Conservation (phyloP, 805 yeast species). For the Starmerella riodocensis region DNA sequence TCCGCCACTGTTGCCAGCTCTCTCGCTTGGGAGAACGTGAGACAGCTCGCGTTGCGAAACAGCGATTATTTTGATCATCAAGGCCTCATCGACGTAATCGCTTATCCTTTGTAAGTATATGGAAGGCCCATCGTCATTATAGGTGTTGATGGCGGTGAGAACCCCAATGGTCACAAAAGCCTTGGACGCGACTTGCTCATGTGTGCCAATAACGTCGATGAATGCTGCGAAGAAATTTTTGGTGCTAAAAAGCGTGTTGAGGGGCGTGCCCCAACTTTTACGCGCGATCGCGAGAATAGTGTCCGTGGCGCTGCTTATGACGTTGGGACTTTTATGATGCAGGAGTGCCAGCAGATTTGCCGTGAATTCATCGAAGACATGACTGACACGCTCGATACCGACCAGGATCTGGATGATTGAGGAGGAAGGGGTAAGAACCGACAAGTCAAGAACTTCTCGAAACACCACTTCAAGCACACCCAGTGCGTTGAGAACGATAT, state of each 20-base stretch:
- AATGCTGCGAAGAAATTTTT: slow-evolving; percentile 30
- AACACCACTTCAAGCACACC: slow-evolving; percentile 9
- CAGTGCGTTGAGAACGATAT: slow-evolving; percentile 11
- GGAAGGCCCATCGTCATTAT: slow-evolving; percentile 26
- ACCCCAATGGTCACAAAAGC: slow-evolving; percentile 30
- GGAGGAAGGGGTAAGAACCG: slow-evolving; percentile 2
- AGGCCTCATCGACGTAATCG: slow-evolving; percentile 30
- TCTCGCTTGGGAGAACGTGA: neutral
- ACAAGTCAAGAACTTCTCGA: slow-evolving; percentile 6
- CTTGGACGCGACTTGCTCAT: slow-evolving; percentile 22
- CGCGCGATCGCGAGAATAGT: slow-evolving; percentile 24
- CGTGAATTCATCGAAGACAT: slow-evolving; percentile 24
- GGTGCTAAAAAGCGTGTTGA: slow-evolving; percentile 26
- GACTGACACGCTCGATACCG: slow-evolving; percentile 28
- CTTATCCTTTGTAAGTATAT: slow-evolving; percentile 29
- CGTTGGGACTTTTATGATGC: slow-evolving; percentile 12
- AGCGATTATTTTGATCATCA: slow-evolving; percentile 25
- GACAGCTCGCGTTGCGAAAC: slow-evolving; percentile 22
- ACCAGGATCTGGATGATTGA: slow-evolving; percentile 22
- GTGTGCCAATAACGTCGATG: slow-evolving; percentile 24
- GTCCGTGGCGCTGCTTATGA: slow-evolving; percentile 9
- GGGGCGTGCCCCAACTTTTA: slow-evolving; percentile 25
- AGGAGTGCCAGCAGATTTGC: slow-evolving; percentile 22
- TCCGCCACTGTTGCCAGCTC: neutral
- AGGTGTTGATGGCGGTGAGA: slow-evolving; percentile 28